Evolutionary conservation across 1,284 basidiomycete genomes (phyloP), one percentile per base, ranked within the genome.

Genomic region (Cutaneotrichosporon cutaneum): DNA sequence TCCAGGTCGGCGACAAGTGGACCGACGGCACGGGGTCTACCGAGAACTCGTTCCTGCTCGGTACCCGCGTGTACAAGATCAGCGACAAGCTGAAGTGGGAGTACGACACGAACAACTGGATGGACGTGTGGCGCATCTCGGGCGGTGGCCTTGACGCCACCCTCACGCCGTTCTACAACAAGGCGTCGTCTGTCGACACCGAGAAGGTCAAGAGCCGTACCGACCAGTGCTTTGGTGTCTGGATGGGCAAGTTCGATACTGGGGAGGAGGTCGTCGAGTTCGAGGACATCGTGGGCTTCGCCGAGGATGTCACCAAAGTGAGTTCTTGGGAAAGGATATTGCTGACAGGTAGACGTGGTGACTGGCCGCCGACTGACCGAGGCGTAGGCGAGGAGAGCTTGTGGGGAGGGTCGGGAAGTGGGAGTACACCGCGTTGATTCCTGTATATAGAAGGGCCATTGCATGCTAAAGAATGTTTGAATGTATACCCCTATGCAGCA

Each of bases 1-100:
- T 64, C 22, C 63, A 64, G 63, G 42, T 61, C 39, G 63, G 59
- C 26, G 63, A 44, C 32, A 54, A 58, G 45, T 64, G 63, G 63
- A 64, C 63, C 2, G 63, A 61, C 36, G 63, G 63, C 5, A 64
- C 63, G 16, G 63, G 63, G 21, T 50, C 52, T 11, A 64, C 63
- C 5, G 63, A 64, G 59, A 64, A 64, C 35, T 54, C 59, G n/a
- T 53, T 64, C 30, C 53, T 57, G 2, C 24, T 64, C 10, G 56
- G 39, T 47, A 58, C 51, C 8, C 30, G n/a, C 32, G 32, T 64
- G 32, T 52, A 30, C 54, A 64, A 64, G 59, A 61, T 64, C 59
- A 24, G 36, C 24, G 56, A 48, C n/a, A 42, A 60, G 51, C 56
- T 63, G 26, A 35, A 32, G 21, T 61, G 60, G 60, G 53, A 53